These are phyloP conservation scores for Aspergillus tubingensis DNA, from an alignment of 2,329 filamentous ascomycete species.

Conservation along the genomic window DNA sequence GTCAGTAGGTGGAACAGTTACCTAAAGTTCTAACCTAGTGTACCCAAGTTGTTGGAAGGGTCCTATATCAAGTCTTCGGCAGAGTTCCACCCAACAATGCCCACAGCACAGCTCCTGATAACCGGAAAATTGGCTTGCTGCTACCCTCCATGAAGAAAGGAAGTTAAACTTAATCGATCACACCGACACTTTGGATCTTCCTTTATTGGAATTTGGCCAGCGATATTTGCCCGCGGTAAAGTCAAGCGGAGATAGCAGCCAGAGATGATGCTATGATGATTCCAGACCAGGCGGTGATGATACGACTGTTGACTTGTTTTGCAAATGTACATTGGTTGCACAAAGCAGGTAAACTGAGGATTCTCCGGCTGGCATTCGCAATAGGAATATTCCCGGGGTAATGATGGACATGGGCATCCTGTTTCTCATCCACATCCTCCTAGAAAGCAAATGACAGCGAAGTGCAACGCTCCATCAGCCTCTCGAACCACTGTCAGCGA, in stretches of 20 bases:
- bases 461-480: conserved; percentile 2
- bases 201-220: not conserved
- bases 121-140: not conserved
- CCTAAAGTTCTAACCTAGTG: not conserved
- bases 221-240: not conserved
- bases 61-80: not conserved
- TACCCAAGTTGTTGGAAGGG: not conserved
- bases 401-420: not conserved
- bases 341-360: not conserved
- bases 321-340: not conserved
- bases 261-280: conserved; percentile 9
- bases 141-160: not conserved
- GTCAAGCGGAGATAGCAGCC: conserved; percentile 2
- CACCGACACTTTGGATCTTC: not conserved
- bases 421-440: not conserved
- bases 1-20: not conserved
- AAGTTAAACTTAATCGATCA: not conserved
- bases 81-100: not conserved
- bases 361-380: conserved; percentile 7
- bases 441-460: not conserved
- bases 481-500: not conserved
- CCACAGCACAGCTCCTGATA: not conserved
- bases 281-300: not conserved
- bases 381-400: not conserved
- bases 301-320: not conserved